Evolutionary conservation across 2,329 filamentous ascomycete species (phyloP), one percentile per base, ranked within the genome.

Genomic region (Microdochium paspali): DNA sequence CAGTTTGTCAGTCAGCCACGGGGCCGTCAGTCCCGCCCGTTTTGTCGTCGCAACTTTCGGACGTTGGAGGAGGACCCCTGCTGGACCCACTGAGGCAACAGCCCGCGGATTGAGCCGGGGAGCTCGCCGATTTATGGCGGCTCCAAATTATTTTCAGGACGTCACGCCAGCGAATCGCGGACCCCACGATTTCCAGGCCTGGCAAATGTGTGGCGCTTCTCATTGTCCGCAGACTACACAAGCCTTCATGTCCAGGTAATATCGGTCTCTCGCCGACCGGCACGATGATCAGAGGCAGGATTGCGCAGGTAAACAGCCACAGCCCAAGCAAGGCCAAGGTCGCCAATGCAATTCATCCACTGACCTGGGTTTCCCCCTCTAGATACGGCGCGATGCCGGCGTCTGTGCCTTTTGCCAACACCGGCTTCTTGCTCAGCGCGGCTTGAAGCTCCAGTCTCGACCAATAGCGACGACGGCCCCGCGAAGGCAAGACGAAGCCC

Each of bases 371-470:
- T 18, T 18, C 6, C 3, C 6, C 4, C 13, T 44, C 23, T 44
- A 44, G 9, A 50, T 10, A 40, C 44, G 61, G 61, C 55, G 53
- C 49, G 56, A 59, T 48, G 56, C 49, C 48, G 61, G 58, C 39
- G 56, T 62, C 50, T 63, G 56, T 53, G 54, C 54, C 48, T 58
- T 60, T 51, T 60, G 58, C 50, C 57, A 54, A 49, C 52, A 57
- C 50, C 57, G 57, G 40, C 55, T 56, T 12, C 18, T 40, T 21
- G 15, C 18, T 9, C 35, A 40, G 35, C 35, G 35, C 35, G 23
- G 35, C 18, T 20, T 40, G 5, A 7, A 15, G 18, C 15, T 20
- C 10, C 13, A 15, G 10, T 21, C 20, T 18, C 15, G 35, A 7
- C 4, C 35, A 9, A 40, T 40, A 20, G 20, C 35, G n/a, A 21